Evolutionary conservation across 352 stramenopile genomes (phyloP), one percentile per base, ranked within the genome.

Genomic region (Thraustochytrium striatum): DNA sequence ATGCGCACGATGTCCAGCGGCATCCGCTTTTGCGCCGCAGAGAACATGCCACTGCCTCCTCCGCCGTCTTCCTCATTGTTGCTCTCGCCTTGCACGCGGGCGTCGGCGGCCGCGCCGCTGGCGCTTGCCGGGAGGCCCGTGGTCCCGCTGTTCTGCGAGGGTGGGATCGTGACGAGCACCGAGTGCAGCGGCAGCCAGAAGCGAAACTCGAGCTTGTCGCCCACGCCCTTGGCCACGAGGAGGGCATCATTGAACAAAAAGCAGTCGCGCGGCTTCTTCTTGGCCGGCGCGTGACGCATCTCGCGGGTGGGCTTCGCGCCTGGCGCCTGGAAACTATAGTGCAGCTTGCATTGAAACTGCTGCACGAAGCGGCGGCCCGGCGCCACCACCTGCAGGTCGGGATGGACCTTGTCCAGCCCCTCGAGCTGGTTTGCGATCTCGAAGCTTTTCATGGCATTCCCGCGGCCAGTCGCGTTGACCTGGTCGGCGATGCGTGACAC

Each of bases 381-480:
- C 16, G 65, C 39, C 16, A 75, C 65, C 16, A 75, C 65, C 30
- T 75, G 30, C 7, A 75, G 65, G 8, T 30, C 25, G 0, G 65
- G 65, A 28, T 75, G 41, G 32, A 61, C 58, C 65, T 75, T 75
- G 65, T 75, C 65, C n/a, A 75, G 65, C 9, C 65, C 65, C 1
- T 75, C 65, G 21, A 75, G 65, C 35, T 75, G 65, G 25, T 75
- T 75, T 0, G 65, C 65, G 36, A 75, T 75, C 50, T 75, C 65
- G 30, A 75, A 75, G 65, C 44, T 62, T n/a, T 25, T 8, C 44
- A 75, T 58, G 5, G 65, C 65, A 32, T 75, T 75, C 3, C 30
- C 65, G 8, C 30, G n/a, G n/a, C 65, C 65, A n/a, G 65, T 75
- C 39, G 65, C 11, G 65, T 75, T 75, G 65, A 75, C 65, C 65